A percentile compares a stretch with the other conserved stretches of the same genome.
Evolutionary conservation across 768 basidiomycete species (phyloP).

Genomic region (Grammothele lineata): DNA sequence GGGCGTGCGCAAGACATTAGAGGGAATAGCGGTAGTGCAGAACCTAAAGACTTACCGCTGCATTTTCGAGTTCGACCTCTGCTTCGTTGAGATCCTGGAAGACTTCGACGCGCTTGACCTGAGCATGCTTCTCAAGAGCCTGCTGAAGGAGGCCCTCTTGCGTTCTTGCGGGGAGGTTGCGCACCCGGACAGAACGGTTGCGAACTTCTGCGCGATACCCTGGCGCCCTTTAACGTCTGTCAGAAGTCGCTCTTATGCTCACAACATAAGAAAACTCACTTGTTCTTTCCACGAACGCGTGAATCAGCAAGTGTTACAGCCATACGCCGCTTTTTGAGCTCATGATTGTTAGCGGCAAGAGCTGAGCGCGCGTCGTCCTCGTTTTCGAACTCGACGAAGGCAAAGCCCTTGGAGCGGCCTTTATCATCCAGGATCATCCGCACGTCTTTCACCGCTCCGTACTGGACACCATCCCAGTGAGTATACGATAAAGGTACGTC

Average conservation of each 20-base stretch:
- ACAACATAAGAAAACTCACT: slow-evolving; percentile 12
- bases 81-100: slow-evolving; percentile 59
- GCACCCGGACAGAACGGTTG: slow-evolving; percentile 72
- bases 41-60: slow-evolving; percentile 55
- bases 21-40: background rate
- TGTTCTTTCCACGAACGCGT: slow-evolving; percentile 33
- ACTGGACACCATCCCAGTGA: slow-evolving; percentile 53
- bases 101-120: slow-evolving; percentile 71
- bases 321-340: slow-evolving; percentile 86
- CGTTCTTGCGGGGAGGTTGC: slow-evolving; percentile 66
- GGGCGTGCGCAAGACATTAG: background rate
- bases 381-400: slow-evolving; percentile 86
- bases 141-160: slow-evolving; percentile 95
- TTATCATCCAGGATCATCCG: slow-evolving; percentile 72
- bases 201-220: slow-evolving; percentile 48
- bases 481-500: too few relatives aligned
- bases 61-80: slow-evolving; percentile 59
- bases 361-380: slow-evolving; percentile 73
- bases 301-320: slow-evolving; percentile 84
- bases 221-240: slow-evolving; percentile 3
- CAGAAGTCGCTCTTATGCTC: background rate
- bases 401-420: slow-evolving; percentile 77
- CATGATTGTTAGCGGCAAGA: slow-evolving; percentile 78
- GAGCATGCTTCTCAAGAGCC: slow-evolving; percentile 70
- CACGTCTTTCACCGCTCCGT: slow-evolving; percentile 77